Evolutionary conservation across 495 filamentous ascomycete genomes (phyloP).

Genomic region (Extremus antarcticus): DNA sequence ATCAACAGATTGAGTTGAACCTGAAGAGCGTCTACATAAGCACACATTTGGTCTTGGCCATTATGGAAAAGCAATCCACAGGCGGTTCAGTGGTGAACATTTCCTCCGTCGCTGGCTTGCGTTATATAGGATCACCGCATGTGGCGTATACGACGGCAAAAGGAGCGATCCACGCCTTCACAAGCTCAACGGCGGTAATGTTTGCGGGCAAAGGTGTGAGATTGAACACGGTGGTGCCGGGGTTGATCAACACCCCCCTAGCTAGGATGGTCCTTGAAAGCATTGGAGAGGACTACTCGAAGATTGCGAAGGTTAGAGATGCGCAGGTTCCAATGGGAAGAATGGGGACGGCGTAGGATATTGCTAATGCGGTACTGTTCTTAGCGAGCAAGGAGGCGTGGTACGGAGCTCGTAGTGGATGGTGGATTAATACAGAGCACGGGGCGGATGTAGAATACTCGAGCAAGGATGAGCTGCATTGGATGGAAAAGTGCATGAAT

Average conservation of each 20-base stretch:
- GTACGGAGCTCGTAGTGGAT: conserved; percentile 45
- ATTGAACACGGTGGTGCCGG: conserved; percentile 45
- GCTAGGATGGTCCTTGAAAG: too few species aligned
- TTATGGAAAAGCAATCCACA: conserved; percentile 38
- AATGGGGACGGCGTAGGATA: conserved; percentile 41
- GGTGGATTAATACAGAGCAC: too few species aligned
- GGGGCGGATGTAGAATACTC: too few species aligned
- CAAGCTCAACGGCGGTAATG: conserved; percentile 40
- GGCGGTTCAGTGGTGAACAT: conserved; percentile 38
- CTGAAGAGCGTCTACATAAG: conserved; percentile 43
- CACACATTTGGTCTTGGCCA: conserved; percentile 37
- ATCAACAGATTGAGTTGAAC: conserved; percentile 41
- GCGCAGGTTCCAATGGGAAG: conserved; percentile 32
- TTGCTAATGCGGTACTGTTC: conserved; percentile 42
- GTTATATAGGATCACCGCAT: conserved; percentile 44
- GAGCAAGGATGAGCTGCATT: too few species aligned
- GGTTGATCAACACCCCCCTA: conserved; percentile 39
- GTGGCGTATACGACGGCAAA: conserved; percentile 40
- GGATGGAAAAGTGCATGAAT: too few species aligned
- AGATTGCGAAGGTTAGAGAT: conserved; percentile 9
- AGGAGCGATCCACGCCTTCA: conserved; percentile 29
- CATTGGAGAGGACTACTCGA: conserved; percentile 15
- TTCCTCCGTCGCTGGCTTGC: conserved; percentile 38
- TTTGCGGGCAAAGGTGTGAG: conserved; percentile 36
- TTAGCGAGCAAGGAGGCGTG: conserved; percentile 43